Evolutionary conservation across 129 eudicot species (phyloP), one percentile per base, ranked within the genome.

Genomic region (Mikania micrantha): DNA sequence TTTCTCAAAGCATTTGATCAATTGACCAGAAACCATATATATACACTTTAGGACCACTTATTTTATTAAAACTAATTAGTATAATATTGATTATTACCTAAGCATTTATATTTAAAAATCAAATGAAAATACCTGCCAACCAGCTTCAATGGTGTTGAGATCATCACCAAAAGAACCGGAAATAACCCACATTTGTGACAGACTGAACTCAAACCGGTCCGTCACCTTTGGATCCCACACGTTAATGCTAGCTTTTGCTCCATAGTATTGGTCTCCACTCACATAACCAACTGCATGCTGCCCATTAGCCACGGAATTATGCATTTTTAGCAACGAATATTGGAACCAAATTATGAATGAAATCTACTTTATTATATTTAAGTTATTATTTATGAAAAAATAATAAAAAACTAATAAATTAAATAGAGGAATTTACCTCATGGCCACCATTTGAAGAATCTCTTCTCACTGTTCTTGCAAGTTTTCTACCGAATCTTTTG

Each of bases 261-360:
- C 96, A 63, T 86, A 90, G 48, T 86, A 90, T 35, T 84, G 66
- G 7, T 86, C 76, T 66, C 96, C 96, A 67, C 60, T 81, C 19
- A 90, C 96, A 73, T 86, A 90, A 15, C 95, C 96, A 56, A 90
- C 95, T 29, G 96, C 96, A 80, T 90, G 96, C 96, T 90, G 86
- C 44, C 8, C 40, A 31, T 67, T 67, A 29, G 47, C 31, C 2
- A 67, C 31, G 5, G 4, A 9, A 28, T 28, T 48, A 47, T 3
- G n/a, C n/a, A 44, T 41, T 45, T 45, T 67, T 67, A 67, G 60
- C 41, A 16, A 66, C 70, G 2, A 44, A 25, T 27, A 15, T 17
- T 25, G 28, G 45, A 19, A 41, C 13, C 22, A 52, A 21, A 6
- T n/a, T n/a, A n/a, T n/a, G n/a, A 22, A 57, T 28, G 16, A 21